Base-by-base conservation (phyloP, 2,329 filamentous ascomycete species). In the Samsoniella hepiali region DNA sequence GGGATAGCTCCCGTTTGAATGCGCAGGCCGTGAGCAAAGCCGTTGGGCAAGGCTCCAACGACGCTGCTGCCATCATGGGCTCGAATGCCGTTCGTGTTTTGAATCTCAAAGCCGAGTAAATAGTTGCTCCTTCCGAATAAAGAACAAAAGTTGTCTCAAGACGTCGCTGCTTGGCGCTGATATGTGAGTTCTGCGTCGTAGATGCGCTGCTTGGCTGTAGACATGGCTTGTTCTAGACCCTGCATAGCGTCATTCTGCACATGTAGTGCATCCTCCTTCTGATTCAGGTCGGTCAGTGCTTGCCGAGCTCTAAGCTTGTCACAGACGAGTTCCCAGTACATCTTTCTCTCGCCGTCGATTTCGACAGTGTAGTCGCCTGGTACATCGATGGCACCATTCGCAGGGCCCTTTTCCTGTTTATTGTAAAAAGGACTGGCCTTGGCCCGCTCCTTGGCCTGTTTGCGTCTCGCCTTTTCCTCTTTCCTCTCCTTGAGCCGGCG, bases 1-100 rank as follows among this genome's bases (percentile, higher is more conserved):
- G 89, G 89, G 82, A 88, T 69, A 91, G 89, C 71, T 88, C 91
- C 3, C 84, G 73, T 57, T 64, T 79, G 67, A 82, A 82, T 64
- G 76, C 74, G 1, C 74, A 78, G 6, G 85, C 86, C 6, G 85
- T 88, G n/a, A 73, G 77, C 17, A 77, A 76, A 10, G 80, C 83
- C 0, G 79, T 87, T 44, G 79, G 78, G 0, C 73, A 75, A 49
- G 78, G 80, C 4, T 77, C 77, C 15, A 70, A 76, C 7, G 77
- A 78, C 15, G 81, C 80, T 15, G 74, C 78, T n/a, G 81, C 76
- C 27, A 82, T 88, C 10, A 80, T 89, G 75, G 86, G 86, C 6
- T 78, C 76, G 2, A 89, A 89, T 69, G 87, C 87, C 4, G 75
- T 84, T 17, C 75, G 79, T 17, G 78, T 87, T 55, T 72, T 89